Base-by-base conservation (phyloP, 2,329 filamentous ascomycete genomes). In the Penicillium sp. region DNA sequence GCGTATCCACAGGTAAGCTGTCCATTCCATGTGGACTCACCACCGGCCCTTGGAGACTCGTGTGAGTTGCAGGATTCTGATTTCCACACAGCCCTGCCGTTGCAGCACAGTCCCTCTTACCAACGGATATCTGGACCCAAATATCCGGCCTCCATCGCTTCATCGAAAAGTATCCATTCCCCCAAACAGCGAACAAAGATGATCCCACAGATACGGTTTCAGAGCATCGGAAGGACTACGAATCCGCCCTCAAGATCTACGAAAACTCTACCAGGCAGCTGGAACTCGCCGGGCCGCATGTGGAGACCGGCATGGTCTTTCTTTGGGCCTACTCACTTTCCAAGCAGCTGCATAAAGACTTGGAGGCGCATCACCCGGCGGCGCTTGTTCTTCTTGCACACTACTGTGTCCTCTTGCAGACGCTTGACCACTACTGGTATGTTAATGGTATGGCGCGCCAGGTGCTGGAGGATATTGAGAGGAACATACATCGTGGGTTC, bases 261-360 rank as follows among this genome's bases (percentile, higher is more conserved):
- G 62, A 67, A 38, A 38, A 40, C 11, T 60, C 58, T 7, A 46
- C 19, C 13, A 60, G 66, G 13, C 58, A 61, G n/a, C 38, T 67
- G 0, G 61, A 68, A 46, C 58, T 68, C 4, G 66, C 66, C 3
- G 66, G 66, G 0, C 55, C 61, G 2, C 59, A 66, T 48, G 30
- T 67, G 1, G 66, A 68, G 51, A n/a, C 48, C 10, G 65, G 65
- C 0, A 68, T 67, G 63, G 57, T 65, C 2, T 37, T 67, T 11
- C 38, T 67, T 14, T 68, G 65, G 60, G 66, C 65, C 19, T 64
- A 68, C 30, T 49, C 59, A 8, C 59, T 67, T 13, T 63, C 59
- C 3, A 66, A 65, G 37, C 52, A 42, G 3, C 62, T 66, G n/a
- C 57, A 61, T 22, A 48, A 65, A 19, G 63, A 65, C 25, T 6